Evolutionary conservation across 768 basidiomycete species (phyloP), one percentile per base, ranked within the genome.

Genomic region (Tulasnella sp.): DNA sequence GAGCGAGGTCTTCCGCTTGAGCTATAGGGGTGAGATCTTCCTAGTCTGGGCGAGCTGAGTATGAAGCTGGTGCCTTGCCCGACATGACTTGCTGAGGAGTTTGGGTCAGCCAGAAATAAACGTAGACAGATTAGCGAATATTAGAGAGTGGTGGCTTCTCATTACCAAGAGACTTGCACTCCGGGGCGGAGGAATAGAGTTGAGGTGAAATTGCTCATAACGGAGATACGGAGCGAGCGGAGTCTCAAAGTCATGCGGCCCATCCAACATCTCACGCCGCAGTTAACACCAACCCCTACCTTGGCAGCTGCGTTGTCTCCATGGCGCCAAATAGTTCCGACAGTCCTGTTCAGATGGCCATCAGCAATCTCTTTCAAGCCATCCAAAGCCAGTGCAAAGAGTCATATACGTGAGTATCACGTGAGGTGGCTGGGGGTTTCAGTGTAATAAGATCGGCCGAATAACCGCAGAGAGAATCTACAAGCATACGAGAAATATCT

Each of bases 1-100:
- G 95, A 0, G 96, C 97, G 58, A 99, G 88, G 2, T 88, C 90
- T 83, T 98, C 96, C 80, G 94, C 93, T 83, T 99, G 97, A 31
- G 90, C 88, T 18, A 97, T 83, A 0, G 97, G 96, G 4, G 86
- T 86, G 44, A 98, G 89, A 84, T 98, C 97, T 24, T 86, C 86
- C 96, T 96, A 99, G 78, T 92, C 92, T 46, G 90, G 88, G 75
- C 90, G 89, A 60, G 93, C 89, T 42, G 91, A 85, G 82, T 93
- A 95, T 37, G 86, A 85, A 44, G 84, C 84, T 41, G 73, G 34
- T 14, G 73, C 34, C 12, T 69, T 69, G 64, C 34, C 64, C 64
- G 64, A 16, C 64, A 69, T 69, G 28, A 9, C 16, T 31, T 11
- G 64, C 34, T 69, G 5, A 6, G 34, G 34, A 3, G 12, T 9